phyloP scores from a whole-genome alignment of 176 grass and related monocot species.

The Triticum monococcum region DNA sequence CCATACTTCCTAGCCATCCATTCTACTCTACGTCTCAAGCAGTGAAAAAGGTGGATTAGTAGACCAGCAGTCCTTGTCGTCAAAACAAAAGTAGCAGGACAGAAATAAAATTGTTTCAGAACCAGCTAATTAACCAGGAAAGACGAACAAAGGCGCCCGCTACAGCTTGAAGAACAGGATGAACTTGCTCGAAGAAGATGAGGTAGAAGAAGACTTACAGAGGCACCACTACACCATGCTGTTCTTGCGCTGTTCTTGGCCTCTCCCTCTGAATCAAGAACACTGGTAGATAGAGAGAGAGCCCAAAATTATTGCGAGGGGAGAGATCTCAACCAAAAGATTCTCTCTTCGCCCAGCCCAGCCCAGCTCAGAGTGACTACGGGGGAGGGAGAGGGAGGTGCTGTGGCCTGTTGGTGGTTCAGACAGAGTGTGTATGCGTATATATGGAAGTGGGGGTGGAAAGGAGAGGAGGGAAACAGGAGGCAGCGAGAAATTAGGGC shows the following conservation, averaged over 20 bases:
- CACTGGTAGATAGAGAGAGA: neutral
- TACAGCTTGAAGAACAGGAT: neutral
- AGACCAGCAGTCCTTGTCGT: neutral
- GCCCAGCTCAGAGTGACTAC: too few relatives aligned
- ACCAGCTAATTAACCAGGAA: neutral
- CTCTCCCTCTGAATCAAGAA: neutral
- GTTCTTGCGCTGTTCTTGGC: neutral
- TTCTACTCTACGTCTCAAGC: neutral
- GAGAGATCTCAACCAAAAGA: conserved; percentile 33
- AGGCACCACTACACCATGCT: conserved; percentile 46
- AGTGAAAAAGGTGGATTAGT: neutral
- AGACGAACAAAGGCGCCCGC: neutral
- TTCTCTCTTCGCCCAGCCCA: conserved; percentile 14
- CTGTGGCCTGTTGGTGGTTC: neutral
- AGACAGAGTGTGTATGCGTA: neutral
- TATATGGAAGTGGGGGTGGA: conserved; percentile 3
- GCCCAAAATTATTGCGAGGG: neutral
- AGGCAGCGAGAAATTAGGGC: conserved; percentile 65
- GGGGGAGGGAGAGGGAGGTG: neutral
- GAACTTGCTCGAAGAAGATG: neutral
- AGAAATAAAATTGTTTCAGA: neutral
- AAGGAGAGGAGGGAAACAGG: conserved; percentile 26
- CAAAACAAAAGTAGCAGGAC: neutral
- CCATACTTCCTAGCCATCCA: neutral
- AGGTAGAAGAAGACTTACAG: conserved; percentile 21